Conservation (phyloP, 371 early-diverging fungal genomes). For the Mucor racemosus region DNA sequence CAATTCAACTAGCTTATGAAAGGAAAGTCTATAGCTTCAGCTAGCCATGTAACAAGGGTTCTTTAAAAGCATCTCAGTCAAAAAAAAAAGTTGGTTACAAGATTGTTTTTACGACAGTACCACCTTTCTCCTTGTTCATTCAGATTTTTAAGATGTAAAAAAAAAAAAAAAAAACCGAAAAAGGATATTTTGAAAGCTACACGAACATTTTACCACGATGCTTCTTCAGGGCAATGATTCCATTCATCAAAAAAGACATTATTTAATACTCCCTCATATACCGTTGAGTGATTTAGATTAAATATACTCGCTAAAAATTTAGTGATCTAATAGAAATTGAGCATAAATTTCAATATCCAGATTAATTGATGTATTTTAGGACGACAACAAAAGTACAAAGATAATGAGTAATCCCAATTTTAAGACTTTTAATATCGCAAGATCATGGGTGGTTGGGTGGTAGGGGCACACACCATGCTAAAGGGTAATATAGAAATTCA, state of each 20-base stretch:
- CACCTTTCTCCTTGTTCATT: too few species aligned
- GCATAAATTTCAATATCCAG: too few species aligned
- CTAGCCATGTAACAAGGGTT: too few species aligned
- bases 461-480: not conserved
- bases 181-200: conserved; percentile 2
- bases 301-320: not conserved
- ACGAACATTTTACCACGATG: conserved; percentile 1
- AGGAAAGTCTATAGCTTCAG: too few species aligned
- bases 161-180: too few species aligned
- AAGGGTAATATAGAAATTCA: not conserved
- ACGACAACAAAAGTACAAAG: not conserved
- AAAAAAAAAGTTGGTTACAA: not conserved
- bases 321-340: too few species aligned
- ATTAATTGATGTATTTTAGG: too few species aligned
- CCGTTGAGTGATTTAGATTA: not conserved
- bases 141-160: not conserved
- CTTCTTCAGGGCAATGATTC: not conserved
- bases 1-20: too few species aligned
- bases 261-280: not conserved
- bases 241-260: not conserved
- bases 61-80: too few species aligned
- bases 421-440: not conserved
- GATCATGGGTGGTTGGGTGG: not conserved
- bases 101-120: not conserved
- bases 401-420: not conserved